phyloP scores from a whole-genome alignment of 2,329 filamentous ascomycete species.

The Penicillium sp. region DNA sequence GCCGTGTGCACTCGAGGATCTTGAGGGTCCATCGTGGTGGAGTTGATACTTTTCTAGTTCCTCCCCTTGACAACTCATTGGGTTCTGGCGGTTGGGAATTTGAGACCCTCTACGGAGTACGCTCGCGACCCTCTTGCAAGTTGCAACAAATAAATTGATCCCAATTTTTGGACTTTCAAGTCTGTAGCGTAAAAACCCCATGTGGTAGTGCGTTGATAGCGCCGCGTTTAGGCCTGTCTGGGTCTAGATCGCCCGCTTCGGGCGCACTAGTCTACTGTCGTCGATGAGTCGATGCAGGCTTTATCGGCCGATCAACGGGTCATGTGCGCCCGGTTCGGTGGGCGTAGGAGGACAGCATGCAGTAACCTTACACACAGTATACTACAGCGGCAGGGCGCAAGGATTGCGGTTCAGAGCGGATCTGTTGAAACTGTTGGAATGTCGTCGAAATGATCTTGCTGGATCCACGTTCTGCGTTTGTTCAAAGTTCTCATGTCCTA shows the following conservation, averaged over 20 bases:
- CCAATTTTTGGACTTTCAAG: too few species aligned
- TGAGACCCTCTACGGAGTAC: not conserved
- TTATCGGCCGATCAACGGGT: constrained; percentile 15
- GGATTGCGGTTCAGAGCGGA: not conserved
- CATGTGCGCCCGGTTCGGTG: constrained; percentile 5
- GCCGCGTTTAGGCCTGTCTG: not conserved
- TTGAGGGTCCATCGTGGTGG: not conserved
- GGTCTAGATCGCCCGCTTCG: constrained; percentile 7
- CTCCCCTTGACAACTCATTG: not conserved
- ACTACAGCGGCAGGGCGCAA: not conserved
- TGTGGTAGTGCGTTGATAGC: constrained; percentile 6
- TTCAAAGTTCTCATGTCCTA: not conserved
- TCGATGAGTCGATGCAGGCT: not conserved
- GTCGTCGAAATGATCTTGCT: not conserved
- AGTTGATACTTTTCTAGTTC: not conserved
- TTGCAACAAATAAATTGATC: too few species aligned
- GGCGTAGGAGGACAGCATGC: not conserved
- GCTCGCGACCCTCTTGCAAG: not conserved
- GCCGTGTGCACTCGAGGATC: not conserved
- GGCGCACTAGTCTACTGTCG: not conserved
- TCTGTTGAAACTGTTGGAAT: not conserved
- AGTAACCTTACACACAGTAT: not conserved
- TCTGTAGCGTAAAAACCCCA: not conserved
- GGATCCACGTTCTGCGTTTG: not conserved
- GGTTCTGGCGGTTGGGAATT: not conserved